Evolutionary conservation across 371 early-diverging fungal genomes (phyloP).

Genomic region (Rhizopus stolonifer): DNA sequence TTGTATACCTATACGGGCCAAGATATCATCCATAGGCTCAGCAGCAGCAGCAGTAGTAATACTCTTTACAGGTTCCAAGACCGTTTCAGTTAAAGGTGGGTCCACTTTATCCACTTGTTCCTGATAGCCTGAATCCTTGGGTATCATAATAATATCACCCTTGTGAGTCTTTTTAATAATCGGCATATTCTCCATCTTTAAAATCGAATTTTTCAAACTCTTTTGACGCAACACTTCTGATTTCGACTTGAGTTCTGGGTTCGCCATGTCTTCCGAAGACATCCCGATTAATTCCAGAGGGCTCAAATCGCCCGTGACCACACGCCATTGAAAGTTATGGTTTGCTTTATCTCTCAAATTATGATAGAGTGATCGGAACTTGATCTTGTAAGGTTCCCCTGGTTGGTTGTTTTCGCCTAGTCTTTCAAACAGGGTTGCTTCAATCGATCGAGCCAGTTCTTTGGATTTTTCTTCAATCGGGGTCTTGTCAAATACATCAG

Average conservation of each 20-base stretch:
- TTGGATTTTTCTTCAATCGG: slow-evolving; percentile 22
- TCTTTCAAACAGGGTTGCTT: slow-evolving; percentile 38
- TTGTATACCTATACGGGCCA: slow-evolving; percentile 35
- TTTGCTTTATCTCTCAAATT: slow-evolving; percentile 80
- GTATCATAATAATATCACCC: slow-evolving; percentile 63
- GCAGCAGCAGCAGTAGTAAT: no score
- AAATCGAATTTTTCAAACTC: slow-evolving; percentile 62
- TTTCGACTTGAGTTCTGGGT: slow-evolving; percentile 67
- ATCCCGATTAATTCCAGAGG: slow-evolving; percentile 67
- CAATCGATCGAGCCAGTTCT: slow-evolving; percentile 31
- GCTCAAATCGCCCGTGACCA: slow-evolving; percentile 63
- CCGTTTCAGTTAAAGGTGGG: no score
- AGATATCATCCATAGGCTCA: slow-evolving; percentile 36
- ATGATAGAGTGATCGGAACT: slow-evolving; percentile 70
- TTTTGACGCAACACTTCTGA: slow-evolving; percentile 61
- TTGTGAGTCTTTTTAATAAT: slow-evolving; percentile 76
- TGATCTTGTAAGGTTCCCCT: slow-evolving; percentile 71
- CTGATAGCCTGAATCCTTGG: slow-evolving; percentile 10
- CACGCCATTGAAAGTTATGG: slow-evolving; percentile 59
- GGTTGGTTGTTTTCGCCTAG: slow-evolving; percentile 29
- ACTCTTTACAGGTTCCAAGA: no score
- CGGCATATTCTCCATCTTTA: slow-evolving; percentile 53
- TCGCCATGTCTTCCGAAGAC: slow-evolving; percentile 75
- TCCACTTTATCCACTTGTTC: neutral
- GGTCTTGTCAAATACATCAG: slow-evolving; percentile 7